Percentiles rank a stretch among this genome's conserved stretches.
Conservation (phyloP, 2,329 filamentous ascomycete genomes). For the Huntiella decipiens region DNA sequence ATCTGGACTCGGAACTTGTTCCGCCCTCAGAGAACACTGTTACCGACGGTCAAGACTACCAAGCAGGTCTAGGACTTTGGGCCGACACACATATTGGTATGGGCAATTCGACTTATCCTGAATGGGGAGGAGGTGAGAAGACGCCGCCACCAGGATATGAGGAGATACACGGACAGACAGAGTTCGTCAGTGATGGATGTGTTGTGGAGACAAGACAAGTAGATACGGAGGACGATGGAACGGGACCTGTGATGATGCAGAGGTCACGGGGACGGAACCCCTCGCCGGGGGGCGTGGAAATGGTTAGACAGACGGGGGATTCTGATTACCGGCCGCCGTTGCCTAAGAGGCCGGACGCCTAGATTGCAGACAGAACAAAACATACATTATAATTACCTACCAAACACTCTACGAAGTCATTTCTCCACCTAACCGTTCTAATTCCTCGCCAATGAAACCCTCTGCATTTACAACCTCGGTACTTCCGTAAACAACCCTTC, state of each 20-base stretch:
- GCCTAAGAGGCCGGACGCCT: conserved; percentile 4
- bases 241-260: too few relatives aligned
- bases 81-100: too few relatives aligned
- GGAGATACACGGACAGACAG: neutral
- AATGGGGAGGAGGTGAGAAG: too few relatives aligned
- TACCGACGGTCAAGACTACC: neutral
- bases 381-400: too few relatives aligned
- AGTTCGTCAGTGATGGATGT: too few relatives aligned
- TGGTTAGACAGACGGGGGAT: neutral
- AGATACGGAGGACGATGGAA: too few relatives aligned
- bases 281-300: neutral
- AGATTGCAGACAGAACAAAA: neutral
- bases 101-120: too few relatives aligned
- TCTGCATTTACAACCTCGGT: conserved; percentile 60
- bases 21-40: neutral
- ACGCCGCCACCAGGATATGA: neutral
- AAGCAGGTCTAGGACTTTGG: conserved; percentile 11
- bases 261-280: too few relatives aligned
- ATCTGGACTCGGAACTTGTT: conserved; percentile 21
- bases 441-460: conserved; percentile 45
- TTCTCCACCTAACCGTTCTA: conserved; percentile 44
- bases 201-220: too few relatives aligned
- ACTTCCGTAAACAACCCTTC: conserved; percentile 83
- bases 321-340: conserved; percentile 4
- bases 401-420: conserved; percentile 10